phyloP scores from a whole-genome alignment of 345 rosid species.

The Trapa incisa region DNA sequence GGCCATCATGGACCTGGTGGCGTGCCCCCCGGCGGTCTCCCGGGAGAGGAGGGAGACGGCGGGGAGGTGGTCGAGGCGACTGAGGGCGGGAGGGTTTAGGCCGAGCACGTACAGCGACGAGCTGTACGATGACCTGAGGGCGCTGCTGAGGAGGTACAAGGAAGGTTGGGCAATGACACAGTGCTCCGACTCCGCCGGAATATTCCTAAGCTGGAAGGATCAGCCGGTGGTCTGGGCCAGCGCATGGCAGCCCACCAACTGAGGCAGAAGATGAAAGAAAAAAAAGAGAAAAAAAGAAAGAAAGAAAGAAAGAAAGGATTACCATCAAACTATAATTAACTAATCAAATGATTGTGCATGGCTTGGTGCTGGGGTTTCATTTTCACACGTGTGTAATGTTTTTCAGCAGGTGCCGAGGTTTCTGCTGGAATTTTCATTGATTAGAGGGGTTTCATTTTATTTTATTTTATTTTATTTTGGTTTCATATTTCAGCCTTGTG shows the following conservation, averaged over 20 bases:
- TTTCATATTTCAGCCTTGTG: too few species aligned
- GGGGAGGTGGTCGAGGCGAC: constrained; percentile 54
- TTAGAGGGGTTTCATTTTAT: neutral
- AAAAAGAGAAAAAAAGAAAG: too few species aligned
- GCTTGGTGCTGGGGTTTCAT: neutral
- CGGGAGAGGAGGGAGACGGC: constrained; percentile 74
- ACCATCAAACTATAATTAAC: neutral
- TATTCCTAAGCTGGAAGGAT: constrained; percentile 88
- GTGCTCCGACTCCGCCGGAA: constrained; percentile 50
- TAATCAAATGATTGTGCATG: constrained; percentile 1
- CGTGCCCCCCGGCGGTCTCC: constrained; percentile 53
- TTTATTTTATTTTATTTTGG: neutral
- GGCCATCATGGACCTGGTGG: constrained; percentile 67
- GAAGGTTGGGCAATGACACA: constrained; percentile 89
- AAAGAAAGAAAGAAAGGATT: too few species aligned
- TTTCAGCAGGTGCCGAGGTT: constrained; percentile 2
- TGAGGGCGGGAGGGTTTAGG: constrained; percentile 44
- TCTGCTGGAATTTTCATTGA: neutral
- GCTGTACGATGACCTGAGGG: constrained; percentile 77
- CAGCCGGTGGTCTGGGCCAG: constrained; percentile 95
- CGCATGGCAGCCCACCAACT: constrained; percentile 62
- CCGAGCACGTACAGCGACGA: constrained; percentile 57
- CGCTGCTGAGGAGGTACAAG: constrained; percentile 81
- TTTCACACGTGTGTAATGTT: constrained; percentile 4
- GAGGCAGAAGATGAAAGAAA: neutral